Evolutionary conservation across 2,329 filamentous ascomycete genomes (phyloP).

Genomic region (Xylaria sp.): DNA sequence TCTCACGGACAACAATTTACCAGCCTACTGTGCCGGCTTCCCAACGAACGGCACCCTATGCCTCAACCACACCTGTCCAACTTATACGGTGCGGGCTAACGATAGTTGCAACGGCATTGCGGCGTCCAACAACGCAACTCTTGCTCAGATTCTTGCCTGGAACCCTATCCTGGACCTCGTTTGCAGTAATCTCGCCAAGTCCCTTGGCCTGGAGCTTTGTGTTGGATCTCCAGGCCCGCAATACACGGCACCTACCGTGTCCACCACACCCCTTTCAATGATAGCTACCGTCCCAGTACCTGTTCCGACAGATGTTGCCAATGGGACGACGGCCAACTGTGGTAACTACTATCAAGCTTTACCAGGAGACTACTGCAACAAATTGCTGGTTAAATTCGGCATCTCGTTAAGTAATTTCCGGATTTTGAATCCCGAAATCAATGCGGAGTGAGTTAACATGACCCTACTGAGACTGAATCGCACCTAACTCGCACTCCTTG

Average conservation of each 20-base stretch:
- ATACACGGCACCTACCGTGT: constrained; percentile 22
- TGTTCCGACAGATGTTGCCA: constrained; percentile 44
- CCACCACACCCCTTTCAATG: neutral
- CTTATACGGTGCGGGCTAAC: constrained; percentile 20
- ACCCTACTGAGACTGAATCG: neutral
- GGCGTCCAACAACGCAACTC: constrained; percentile 34
- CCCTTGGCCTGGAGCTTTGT: constrained; percentile 41
- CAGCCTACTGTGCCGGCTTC: constrained; percentile 27
- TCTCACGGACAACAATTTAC: constrained; percentile 32
- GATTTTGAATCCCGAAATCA: constrained; percentile 50
- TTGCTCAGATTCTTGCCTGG: constrained; percentile 41
- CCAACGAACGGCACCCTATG: constrained; percentile 24
- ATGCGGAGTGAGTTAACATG: constrained; percentile 37
- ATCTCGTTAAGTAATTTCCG: constrained; percentile 51
- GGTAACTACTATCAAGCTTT: constrained; percentile 48
- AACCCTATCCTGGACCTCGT: constrained; percentile 42
- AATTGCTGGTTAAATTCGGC: constrained; percentile 46
- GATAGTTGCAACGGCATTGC: constrained; percentile 28
- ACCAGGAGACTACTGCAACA: constrained; percentile 52
- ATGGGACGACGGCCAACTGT: constrained; percentile 43
- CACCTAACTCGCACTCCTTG: neutral
- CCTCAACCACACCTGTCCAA: constrained; percentile 33
- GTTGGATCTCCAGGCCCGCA: constrained; percentile 30
- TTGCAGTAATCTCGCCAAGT: constrained; percentile 41
- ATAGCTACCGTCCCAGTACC: constrained; percentile 33